Evolutionary conservation across 108 stramenopile species (phyloP), one percentile per base, ranked within the genome.

Genomic region (Seminavis robusta): DNA sequence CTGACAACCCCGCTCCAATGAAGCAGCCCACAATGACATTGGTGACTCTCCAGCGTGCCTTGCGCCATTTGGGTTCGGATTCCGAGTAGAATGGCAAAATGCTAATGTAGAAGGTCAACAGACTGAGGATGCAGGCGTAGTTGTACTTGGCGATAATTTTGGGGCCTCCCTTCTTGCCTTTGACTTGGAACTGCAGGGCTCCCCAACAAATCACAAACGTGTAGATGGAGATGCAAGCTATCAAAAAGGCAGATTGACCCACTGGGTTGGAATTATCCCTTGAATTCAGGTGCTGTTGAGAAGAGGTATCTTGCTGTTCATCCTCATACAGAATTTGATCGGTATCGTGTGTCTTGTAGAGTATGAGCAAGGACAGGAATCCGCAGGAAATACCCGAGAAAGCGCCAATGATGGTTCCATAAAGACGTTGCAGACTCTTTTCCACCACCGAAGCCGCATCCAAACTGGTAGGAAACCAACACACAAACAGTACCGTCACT

Each of bases 321-420:
- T n/a, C n/a, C n/a, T n/a, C n/a, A n/a, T n/a, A n/a, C n/a, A n/a
- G n/a, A n/a, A n/a, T n/a, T n/a, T n/a, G n/a, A n/a, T n/a, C n/a
- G n/a, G n/a, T n/a, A n/a, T n/a, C n/a, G 21, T 19, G 13, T 21
- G 34, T 2, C 4, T 23, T 13, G 23, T 36, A 17, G n/a, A 1
- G 2, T 4, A 53, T 36, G 3, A 7, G 19, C 30, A 53, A 4
- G 4, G 56, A 56, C n/a, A 56, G 16, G 28, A 56, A 56, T 24
- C 56, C 56, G 28, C 13, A 13, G 25, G n/a, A 2, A 13, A 56
- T 17, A 4, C 56, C 56, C 17, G 43, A 13, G 8, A 13, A 19
- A n/a, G 56, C 56, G 10, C 56, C 56, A 13, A 56, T 44, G 56
- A 56, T 21, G 11, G 56, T 56, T 28, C 56, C 56, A n/a, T 20